Base-by-base conservation (phyloP, 257 asterid species). In the Solanum paucissectum region DNA sequence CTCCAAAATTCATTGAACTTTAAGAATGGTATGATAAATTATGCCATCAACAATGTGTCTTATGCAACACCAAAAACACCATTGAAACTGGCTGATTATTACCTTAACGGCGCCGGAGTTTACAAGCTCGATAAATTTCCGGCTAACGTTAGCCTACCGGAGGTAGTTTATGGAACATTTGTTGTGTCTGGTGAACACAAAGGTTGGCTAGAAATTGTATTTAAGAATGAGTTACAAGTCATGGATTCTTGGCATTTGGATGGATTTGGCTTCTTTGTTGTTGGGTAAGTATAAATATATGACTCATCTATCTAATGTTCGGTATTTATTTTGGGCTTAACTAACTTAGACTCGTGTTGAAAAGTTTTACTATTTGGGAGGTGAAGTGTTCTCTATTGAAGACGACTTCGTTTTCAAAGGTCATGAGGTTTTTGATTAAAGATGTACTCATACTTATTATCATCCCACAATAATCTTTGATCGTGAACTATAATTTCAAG, bases 201-300 rank as follows among this genome's bases (percentile, higher is more conserved):
- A 90, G 98, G 94, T 23, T 94, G 94, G 93, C 92, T 93, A 3
- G 97, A 95, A 87, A 89, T 95, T n/a, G 95, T 94, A 9, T 87
- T 95, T n/a, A 64, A 87, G 37, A 95, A 93, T 88, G 88, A 89
- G 75, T 33, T 87, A 40, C 13, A 87, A 6, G 49, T 13, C 3
- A 58, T 91, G 5, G 95, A 94, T 44, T 92, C 98, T 38, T 95
- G 98, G 97, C 98, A 94, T 74, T 90, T 95, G 90, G 98, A 93
- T 84, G 98, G 98, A 12, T 95, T 83, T 5, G 91, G 94, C 11
- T 92, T 94, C 89, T 94, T 79, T 7, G 94, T 91, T 25, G 95
- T 93, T 32, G 98, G 98, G 98, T 95, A 90, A 91, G 92, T 72
- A 14, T 29, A 29, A 29, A 29, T 29, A 29, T 29, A 29, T 29